phyloP scores from a whole-genome alignment of 345 rosid genomes.

The Microthlaspi erraticum region DNA sequence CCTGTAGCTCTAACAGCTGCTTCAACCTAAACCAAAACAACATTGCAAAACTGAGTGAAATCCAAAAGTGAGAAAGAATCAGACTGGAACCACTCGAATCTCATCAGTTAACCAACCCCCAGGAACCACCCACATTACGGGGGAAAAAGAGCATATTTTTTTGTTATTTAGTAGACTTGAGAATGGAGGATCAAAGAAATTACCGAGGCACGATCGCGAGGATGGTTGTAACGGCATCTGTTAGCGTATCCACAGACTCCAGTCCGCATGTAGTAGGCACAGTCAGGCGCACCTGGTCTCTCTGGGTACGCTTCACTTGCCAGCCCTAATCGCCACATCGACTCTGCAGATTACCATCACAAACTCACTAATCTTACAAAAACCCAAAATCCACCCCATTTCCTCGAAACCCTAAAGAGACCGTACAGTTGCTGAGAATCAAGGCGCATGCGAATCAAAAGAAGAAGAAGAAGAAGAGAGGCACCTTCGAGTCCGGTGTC shows the following conservation, averaged over 20 bases:
- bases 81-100: constrained; percentile 1
- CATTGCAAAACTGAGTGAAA: too few relatives aligned
- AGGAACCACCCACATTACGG: constrained; percentile 20
- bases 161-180: background rate
- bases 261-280: constrained; percentile 92
- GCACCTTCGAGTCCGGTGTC: constrained; percentile 74
- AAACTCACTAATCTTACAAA: constrained; percentile 46
- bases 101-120: background rate
- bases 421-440: constrained; percentile 6
- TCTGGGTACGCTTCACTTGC: constrained; percentile 74
- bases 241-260: constrained; percentile 81
- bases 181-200: background rate
- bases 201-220: constrained; percentile 87
- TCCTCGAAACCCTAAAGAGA: constrained; percentile 43
- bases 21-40: constrained; percentile 55
- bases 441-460: constrained; percentile 36
- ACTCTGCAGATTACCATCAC: constrained; percentile 54
- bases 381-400: constrained; percentile 21
- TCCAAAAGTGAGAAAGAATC: too few relatives aligned
- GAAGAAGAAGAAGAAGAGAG: constrained; percentile 23
- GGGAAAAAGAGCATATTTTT: background rate
- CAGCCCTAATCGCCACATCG: constrained; percentile 76
- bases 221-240: constrained; percentile 97
- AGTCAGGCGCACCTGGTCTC: constrained; percentile 78
- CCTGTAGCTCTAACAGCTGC: constrained; percentile 81